A percentile compares a stretch with the other conserved stretches of the same genome.
phyloP scores from a whole-genome alignment of 208 protist species.

The Crithidia brevicula region DNA sequence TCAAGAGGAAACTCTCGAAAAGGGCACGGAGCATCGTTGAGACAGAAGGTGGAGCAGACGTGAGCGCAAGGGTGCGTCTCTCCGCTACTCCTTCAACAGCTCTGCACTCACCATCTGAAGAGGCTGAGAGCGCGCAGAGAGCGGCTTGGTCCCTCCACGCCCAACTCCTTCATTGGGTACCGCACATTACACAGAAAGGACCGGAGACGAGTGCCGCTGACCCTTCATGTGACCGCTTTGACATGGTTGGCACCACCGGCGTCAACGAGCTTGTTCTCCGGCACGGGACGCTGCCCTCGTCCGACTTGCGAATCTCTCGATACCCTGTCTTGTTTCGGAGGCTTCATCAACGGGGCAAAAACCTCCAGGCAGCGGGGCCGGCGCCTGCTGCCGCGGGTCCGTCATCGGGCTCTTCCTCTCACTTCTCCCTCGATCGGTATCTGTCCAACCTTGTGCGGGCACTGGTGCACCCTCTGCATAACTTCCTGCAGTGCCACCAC shows the following conservation, averaged over 20 bases:
- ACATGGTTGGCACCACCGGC: not conserved
- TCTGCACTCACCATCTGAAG: too few relatives aligned
- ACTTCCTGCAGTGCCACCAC: slow-evolving; percentile 53
- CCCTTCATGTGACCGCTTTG: slow-evolving; percentile 1
- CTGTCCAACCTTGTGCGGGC: slow-evolving; percentile 43
- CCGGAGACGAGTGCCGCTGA: not conserved
- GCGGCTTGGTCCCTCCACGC: not conserved
- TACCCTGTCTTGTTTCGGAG: slow-evolving; percentile 1
- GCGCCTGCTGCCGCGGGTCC: slow-evolving; percentile 4
- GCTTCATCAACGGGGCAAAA: not conserved
- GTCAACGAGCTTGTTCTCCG: slow-evolving; percentile 15
- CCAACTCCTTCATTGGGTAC: not conserved
- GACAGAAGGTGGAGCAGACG: too few relatives aligned
- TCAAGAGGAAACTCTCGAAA: not conserved
- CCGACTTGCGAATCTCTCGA: not conserved
- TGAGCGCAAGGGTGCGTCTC: too few relatives aligned
- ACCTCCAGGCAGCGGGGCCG: not conserved
- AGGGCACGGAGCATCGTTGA: not conserved
- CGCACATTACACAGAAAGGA: not conserved
- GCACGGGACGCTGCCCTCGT: slow-evolving; percentile 4
- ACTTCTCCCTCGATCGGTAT: slow-evolving; percentile 43
- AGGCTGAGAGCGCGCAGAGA: not conserved
- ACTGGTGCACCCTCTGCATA: slow-evolving; percentile 55
- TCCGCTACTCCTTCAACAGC: too few relatives aligned
- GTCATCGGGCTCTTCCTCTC: not conserved